Evolutionary conservation across 805 yeast genomes (phyloP).

Genomic region (Teunomyces pallodes): DNA sequence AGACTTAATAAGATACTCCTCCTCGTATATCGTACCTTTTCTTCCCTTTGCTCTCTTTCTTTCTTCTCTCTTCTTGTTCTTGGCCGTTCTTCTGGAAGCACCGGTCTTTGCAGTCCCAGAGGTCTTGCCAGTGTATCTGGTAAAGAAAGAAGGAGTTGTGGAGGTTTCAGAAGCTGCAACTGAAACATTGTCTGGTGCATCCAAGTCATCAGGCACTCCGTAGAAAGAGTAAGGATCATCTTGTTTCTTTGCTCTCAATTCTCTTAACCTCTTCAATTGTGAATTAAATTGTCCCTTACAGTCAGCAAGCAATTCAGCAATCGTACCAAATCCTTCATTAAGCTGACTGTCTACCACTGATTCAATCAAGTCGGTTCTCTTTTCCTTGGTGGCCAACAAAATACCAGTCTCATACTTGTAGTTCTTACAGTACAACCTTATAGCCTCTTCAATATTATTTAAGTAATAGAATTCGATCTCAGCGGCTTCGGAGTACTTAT

Average conservation of each 20-base stretch:
- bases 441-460: slow-evolving; percentile 58
- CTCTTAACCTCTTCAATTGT: slow-evolving; percentile 80
- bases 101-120: slow-evolving; percentile 96
- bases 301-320: slow-evolving; percentile 91
- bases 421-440: slow-evolving; percentile 69
- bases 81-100: slow-evolving; percentile 87
- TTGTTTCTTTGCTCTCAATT: slow-evolving; percentile 75
- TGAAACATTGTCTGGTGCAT: slow-evolving; percentile 90
- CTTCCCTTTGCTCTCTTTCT: slow-evolving; percentile 95
- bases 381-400: slow-evolving; percentile 52
- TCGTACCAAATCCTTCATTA: slow-evolving; percentile 82
- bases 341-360: slow-evolving; percentile 67
- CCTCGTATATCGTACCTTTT: slow-evolving; percentile 96
- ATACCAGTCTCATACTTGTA: slow-evolving; percentile 75
- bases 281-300: slow-evolving; percentile 82
- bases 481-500: slow-evolving; percentile 78
- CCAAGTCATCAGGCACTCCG: slow-evolving; percentile 58
- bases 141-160: slow-evolving; percentile 87
- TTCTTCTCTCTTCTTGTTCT: slow-evolving; percentile 92
- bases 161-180: slow-evolving; percentile 94
- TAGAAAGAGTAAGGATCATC: slow-evolving; percentile 85
- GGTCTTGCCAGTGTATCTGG: slow-evolving; percentile 95
- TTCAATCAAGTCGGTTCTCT: slow-evolving; percentile 46
- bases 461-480: slow-evolving; percentile 65
- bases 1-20: slow-evolving; percentile 86